Evolutionary conservation across 805 yeast species (phyloP), one percentile per base, ranked within the genome.

Genomic region (Lipomyces orientalis): DNA sequence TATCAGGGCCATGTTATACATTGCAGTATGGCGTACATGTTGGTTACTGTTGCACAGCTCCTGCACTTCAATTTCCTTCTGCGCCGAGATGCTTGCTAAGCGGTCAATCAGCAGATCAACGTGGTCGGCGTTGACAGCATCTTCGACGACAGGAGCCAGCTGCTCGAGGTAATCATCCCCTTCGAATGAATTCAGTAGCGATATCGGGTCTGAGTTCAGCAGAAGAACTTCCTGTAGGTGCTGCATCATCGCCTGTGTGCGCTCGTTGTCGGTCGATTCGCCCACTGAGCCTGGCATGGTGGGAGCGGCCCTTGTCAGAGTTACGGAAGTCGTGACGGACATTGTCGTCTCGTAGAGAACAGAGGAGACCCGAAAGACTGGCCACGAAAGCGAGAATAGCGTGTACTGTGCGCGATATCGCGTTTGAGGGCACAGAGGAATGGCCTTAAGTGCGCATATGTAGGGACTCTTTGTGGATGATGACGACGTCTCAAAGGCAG

Each of bases 121-220:
- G 0, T 86, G 81, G 69, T 86, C 81, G 19, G 82, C 79, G 61
- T 81, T 81, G 55, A 92, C 78, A 25, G 93, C 88, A 9, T 86
- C 84, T 73, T 86, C 87, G 70, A 91, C 83, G 19, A 90, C 83
- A 0, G 96, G 96, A 1, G 91, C 90, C 67, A 92, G 82, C 76
- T 90, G 91, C 70, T 91, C 97, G 52, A 91, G 77, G 76, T 88
- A 90, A 73, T 90, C 93, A 65, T 87, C 90, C 54, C 72, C 67
- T 51, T 71, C 68, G 14, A 65, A 49, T 8, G 68, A 66, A 37
- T 66, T 66, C 57, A 66, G 62, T 12, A 69, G 60, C 12, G 72
- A 70, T n/a, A 69, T 49, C 29, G 73, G 73, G 34, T 70, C 73
- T 6, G 73, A 70, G 35, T 67, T 69, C 59, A 70, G 69, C n/a